phyloP scores from a whole-genome alignment of 805 yeast genomes.

The Torulaspora microellipsoides region DNA sequence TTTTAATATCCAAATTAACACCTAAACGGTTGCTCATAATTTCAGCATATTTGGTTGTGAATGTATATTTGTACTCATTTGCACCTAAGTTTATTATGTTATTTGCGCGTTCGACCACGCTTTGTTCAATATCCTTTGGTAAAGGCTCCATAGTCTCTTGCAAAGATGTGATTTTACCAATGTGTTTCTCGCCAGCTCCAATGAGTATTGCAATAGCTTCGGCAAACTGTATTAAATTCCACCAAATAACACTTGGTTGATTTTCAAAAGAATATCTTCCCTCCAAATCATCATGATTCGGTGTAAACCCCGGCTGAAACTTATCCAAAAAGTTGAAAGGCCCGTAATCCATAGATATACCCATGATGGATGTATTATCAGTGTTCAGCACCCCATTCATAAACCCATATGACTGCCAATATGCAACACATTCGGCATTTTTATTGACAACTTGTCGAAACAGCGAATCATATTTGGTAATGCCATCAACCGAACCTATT shows the following conservation, averaged over 20 bases:
- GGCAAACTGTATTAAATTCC: constrained; percentile 83
- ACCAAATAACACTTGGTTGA: constrained; percentile 85
- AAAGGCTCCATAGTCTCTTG: constrained; percentile 41
- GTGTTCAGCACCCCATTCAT: constrained; percentile 92
- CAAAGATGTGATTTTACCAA: constrained; percentile 37
- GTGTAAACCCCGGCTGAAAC: constrained; percentile 76
- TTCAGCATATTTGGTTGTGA: constrained; percentile 52
- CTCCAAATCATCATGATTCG: constrained; percentile 80
- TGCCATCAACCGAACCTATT: constrained; percentile 32
- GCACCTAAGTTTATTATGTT: constrained; percentile 59
- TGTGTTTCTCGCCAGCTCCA: constrained; percentile 59
- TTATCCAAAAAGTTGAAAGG: constrained; percentile 90
- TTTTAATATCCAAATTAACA: constrained; percentile 40
- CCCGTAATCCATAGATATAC: constrained; percentile 88
- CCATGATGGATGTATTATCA: constrained; percentile 87
- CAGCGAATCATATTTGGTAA: constrained; percentile 62
- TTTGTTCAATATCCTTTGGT: constrained; percentile 46
- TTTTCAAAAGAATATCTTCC: constrained; percentile 74
- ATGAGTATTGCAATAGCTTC: constrained; percentile 77
- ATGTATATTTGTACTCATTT: constrained; percentile 58
- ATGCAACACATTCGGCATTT: constrained; percentile 73
- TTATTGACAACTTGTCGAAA: constrained; percentile 65
- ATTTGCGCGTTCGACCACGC: constrained; percentile 57
- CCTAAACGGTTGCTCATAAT: constrained; percentile 69
- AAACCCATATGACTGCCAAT: constrained; percentile 90